Percentiles rank a stretch among this genome's conserved stretches.
Evolutionary conservation across 345 rosid genomes (phyloP).

Genomic region (Populus tremula): DNA sequence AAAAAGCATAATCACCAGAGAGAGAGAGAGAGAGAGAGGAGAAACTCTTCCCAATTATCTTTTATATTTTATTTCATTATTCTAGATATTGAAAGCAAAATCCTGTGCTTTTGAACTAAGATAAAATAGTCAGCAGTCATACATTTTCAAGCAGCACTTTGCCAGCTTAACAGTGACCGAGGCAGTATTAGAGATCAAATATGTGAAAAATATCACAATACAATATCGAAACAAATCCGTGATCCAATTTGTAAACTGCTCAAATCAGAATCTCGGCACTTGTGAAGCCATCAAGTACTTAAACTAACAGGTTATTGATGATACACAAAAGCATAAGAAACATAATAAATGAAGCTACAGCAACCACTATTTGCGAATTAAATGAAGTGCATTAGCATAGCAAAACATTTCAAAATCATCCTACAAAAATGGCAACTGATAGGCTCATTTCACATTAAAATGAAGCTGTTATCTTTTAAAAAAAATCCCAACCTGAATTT

Average conservation of each 20-base stretch:
- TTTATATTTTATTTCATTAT: neutral
- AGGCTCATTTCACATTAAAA: neutral
- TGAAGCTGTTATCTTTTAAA: slow-evolving; percentile 4
- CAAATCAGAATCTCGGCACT: neutral
- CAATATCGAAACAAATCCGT: neutral
- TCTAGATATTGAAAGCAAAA: neutral
- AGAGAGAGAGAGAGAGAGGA: neutral
- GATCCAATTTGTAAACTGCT: neutral
- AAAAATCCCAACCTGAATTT: slow-evolving; percentile 52
- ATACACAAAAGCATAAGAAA: neutral
- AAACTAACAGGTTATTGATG: neutral
- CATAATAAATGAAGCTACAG: neutral
- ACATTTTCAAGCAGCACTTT: neutral
- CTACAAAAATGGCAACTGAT: neutral
- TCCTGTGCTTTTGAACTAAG: neutral
- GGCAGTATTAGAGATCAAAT: neutral
- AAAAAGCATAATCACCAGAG: neutral
- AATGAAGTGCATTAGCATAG: neutral
- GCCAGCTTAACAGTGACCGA: neutral
- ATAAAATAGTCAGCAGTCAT: neutral
- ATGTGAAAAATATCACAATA: neutral
- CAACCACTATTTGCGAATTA: neutral
- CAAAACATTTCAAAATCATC: neutral
- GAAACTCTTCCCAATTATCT: neutral
- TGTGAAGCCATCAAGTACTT: neutral